These are phyloP conservation scores for Tolypocladium endophyticum DNA, from an alignment of 2,329 filamentous ascomycete species.

Conservation along the genomic window DNA sequence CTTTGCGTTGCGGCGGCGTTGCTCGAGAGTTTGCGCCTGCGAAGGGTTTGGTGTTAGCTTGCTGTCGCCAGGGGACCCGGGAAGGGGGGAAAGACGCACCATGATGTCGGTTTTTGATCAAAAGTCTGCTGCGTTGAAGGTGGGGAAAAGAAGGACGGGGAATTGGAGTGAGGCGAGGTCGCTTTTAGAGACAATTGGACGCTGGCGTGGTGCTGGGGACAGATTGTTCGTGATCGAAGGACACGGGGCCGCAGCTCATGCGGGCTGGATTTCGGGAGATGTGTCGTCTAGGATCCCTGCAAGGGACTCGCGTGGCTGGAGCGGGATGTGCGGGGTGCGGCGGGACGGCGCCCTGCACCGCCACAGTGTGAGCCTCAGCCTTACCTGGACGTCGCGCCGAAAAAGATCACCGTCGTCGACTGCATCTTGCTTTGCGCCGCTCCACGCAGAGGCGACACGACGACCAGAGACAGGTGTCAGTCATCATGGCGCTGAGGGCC, in stretches of 20 bases:
- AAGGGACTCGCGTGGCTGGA: not conserved
- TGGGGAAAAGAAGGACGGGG: too few species aligned
- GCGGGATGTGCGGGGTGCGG: not conserved
- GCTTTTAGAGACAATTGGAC: not conserved
- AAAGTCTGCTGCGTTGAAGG: not conserved
- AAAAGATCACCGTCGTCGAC: not conserved
- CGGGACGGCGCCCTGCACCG: not conserved
- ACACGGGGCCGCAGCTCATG: not conserved
- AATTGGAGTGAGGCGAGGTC: not conserved
- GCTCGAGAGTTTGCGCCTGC: constrained; percentile 74
- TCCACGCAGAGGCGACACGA: not conserved
- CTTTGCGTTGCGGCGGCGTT: constrained; percentile 70
- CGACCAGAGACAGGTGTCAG: not conserved
- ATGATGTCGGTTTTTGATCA: not conserved
- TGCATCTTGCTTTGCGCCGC: not conserved
- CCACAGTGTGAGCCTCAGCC: not conserved
- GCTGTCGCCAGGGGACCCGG: not conserved
- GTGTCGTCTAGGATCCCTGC: constrained; percentile 12
- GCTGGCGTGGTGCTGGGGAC: not conserved
- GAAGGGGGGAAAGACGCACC: not conserved
- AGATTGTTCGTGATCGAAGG: not conserved
- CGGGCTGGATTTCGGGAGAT: constrained; percentile 16
- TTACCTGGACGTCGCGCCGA: not conserved
- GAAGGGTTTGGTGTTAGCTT: not conserved
- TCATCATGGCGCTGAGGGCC: not conserved